Percentiles rank a stretch among this genome's conserved stretches.
Conservation (phyloP, 164 flowering plant species). For the Piper betle region DNA sequence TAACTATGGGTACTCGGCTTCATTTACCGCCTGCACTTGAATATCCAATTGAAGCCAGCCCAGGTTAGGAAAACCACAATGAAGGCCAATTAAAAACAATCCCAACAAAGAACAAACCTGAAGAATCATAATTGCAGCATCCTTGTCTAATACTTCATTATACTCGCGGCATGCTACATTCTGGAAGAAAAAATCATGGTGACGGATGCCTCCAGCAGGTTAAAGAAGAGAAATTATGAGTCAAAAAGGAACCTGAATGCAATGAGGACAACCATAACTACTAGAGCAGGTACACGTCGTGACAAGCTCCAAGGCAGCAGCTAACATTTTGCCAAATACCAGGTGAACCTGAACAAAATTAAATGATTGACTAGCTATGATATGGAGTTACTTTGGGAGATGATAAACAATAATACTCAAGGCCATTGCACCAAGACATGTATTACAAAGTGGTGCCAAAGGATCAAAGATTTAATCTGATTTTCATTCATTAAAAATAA, state of each 20-base stretch:
- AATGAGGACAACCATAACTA: constrained; percentile 73
- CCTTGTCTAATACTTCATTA: constrained; percentile 77
- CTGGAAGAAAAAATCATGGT: constrained; percentile 23
- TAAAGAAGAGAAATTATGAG: background rate
- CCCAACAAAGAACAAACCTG: constrained; percentile 29
- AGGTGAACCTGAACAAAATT: constrained; percentile 47
- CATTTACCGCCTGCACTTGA: constrained; percentile 46
- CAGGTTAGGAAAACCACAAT: background rate
- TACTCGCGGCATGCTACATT: constrained; percentile 63
- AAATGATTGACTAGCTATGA: background rate
- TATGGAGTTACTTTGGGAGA: background rate
- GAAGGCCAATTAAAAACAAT: too few species aligned
- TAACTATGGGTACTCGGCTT: constrained; percentile 29
- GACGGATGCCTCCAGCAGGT: background rate
- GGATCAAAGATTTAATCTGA: too few species aligned
- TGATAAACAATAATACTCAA: background rate
- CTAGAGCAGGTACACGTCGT: constrained; percentile 50
- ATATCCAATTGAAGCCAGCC: background rate
- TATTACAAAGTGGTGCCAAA: background rate
- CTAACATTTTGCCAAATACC: constrained; percentile 45
- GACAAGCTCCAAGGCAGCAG: constrained; percentile 70
- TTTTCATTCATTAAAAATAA: background rate
- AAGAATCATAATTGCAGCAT: constrained; percentile 66
- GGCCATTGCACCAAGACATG: background rate
- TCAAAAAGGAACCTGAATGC: constrained; percentile 51